phyloP scores from a whole-genome alignment of 2,329 filamentous ascomycete genomes.

The Lachnellula occidentalis region DNA sequence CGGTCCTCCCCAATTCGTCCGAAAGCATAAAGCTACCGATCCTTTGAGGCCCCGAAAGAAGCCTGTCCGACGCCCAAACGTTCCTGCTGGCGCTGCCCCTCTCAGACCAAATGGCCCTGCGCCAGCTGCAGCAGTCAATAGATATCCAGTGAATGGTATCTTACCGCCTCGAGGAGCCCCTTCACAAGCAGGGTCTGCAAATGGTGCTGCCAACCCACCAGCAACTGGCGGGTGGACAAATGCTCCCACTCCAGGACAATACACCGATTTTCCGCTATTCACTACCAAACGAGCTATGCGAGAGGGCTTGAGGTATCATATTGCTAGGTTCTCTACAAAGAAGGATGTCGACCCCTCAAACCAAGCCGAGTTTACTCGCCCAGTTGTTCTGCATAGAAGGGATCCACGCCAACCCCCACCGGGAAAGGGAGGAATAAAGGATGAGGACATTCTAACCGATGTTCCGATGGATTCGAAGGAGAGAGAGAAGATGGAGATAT shows the following conservation, averaged over 20 bases:
- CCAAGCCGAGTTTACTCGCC: slow-evolving; percentile 77
- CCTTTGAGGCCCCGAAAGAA: slow-evolving; percentile 61
- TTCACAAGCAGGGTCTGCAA: slow-evolving; percentile 5
- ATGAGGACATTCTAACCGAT: slow-evolving; percentile 42
- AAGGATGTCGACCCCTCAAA: slow-evolving; percentile 64
- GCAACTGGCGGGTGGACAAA: slow-evolving; percentile 55
- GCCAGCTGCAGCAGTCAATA: slow-evolving; percentile 6
- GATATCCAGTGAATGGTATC: slow-evolving; percentile 18
- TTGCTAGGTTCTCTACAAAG: slow-evolving; percentile 64
- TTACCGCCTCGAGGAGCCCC: slow-evolving; percentile 5
- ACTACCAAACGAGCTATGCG: slow-evolving; percentile 77
- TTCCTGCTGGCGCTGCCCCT: slow-evolving; percentile 16
- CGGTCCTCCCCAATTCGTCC: slow-evolving; percentile 39
- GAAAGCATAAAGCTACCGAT: slow-evolving; percentile 49
- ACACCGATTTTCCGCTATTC: slow-evolving; percentile 62
- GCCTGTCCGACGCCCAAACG: slow-evolving; percentile 34
- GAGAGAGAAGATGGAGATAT: slow-evolving; percentile 60
- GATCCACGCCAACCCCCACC: slow-evolving; percentile 69
- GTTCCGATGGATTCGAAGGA: slow-evolving; percentile 50
- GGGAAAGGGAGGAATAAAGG: slow-evolving; percentile 57
- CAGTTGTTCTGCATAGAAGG: slow-evolving; percentile 82
- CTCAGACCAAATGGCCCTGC: slow-evolving; percentile 19
- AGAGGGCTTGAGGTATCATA: slow-evolving; percentile 77
- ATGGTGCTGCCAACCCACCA: slow-evolving; percentile 38
- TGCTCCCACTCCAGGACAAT: slow-evolving; percentile 38